These are phyloP conservation scores for Talaromyces rugulosus DNA, from an alignment of 2,329 filamentous ascomycete species.

Conservation along the genomic window DNA sequence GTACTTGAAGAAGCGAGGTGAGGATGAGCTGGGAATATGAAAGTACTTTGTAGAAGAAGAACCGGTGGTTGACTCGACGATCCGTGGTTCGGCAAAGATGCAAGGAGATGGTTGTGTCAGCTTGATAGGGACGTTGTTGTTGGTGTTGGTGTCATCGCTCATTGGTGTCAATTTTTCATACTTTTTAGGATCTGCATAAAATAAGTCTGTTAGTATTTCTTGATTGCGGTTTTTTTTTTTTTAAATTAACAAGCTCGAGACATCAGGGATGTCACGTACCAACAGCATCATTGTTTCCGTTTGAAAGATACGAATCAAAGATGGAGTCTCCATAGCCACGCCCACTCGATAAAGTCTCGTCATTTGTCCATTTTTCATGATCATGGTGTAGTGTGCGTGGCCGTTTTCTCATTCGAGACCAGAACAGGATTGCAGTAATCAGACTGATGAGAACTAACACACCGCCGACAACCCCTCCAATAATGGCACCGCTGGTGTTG, in stretches of 20 bases:
- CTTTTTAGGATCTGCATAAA: background rate
- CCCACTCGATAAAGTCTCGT: background rate
- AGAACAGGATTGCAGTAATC: background rate
- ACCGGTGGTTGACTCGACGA: background rate
- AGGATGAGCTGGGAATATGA: background rate
- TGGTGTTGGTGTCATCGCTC: background rate
- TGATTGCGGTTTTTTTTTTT: background rate
- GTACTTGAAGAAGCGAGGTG: background rate
- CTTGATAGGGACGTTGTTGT: background rate
- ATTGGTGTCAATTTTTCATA: background rate
- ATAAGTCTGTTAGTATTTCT: background rate
- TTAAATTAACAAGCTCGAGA: background rate
- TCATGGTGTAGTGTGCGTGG: background rate
- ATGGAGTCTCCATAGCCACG: background rate
- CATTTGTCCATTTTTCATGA: background rate
- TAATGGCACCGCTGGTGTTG: constrained; percentile 13
- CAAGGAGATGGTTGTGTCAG: background rate
- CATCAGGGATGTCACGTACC: background rate
- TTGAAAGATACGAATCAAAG: background rate
- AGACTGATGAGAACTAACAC: constrained; percentile 13
- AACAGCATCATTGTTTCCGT: background rate
- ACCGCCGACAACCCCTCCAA: constrained; percentile 22
- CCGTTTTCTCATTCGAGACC: background rate
- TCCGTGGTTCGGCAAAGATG: background rate
- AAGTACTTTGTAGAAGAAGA: background rate